A percentile compares a stretch with the other conserved stretches of the same genome.
phyloP scores from a whole-genome alignment of 164 flowering plant species.

The Warburgia ugandensis region DNA sequence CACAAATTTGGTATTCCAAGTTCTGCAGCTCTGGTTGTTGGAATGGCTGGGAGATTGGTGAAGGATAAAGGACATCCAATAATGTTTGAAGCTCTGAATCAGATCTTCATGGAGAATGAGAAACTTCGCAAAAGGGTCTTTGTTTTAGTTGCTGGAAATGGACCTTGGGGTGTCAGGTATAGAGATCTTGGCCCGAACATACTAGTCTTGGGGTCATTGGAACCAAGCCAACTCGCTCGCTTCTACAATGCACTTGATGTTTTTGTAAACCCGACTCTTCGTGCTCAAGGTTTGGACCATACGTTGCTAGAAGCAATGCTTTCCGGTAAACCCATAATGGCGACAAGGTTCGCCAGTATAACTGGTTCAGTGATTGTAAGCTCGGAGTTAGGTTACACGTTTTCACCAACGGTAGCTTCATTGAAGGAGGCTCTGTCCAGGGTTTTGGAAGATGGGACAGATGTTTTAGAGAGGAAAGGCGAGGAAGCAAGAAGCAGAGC shows the following conservation, averaged over 20 bases:
- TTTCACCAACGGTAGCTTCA: slow-evolving; percentile 49
- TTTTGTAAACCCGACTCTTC: slow-evolving; percentile 63
- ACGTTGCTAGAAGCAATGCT: slow-evolving; percentile 69
- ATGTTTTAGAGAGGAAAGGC: slow-evolving; percentile 39
- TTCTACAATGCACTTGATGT: slow-evolving; percentile 67
- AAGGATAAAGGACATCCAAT: slow-evolving; percentile 79
- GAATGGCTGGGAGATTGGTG: slow-evolving; percentile 73
- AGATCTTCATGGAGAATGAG: slow-evolving; percentile 20
- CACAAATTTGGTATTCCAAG: slow-evolving; percentile 32
- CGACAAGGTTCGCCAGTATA: slow-evolving; percentile 67
- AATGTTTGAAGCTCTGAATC: slow-evolving; percentile 63
- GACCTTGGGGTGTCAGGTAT: slow-evolving; percentile 66
- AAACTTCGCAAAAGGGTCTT: slow-evolving; percentile 16
- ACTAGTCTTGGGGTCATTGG: slow-evolving; percentile 61
- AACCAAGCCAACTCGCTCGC: slow-evolving; percentile 37
- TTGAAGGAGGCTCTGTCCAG: slow-evolving; percentile 36
- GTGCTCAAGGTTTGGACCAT: slow-evolving; percentile 79
- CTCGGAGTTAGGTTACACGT: slow-evolving; percentile 47
- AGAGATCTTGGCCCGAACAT: slow-evolving; percentile 48
- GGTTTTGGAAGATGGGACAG: slow-evolving; percentile 43
- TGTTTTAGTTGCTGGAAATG: slow-evolving; percentile 70
- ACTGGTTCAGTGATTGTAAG: slow-evolving; percentile 53
- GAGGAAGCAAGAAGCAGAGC: slow-evolving; percentile 41
- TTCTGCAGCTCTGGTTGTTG: slow-evolving; percentile 38
- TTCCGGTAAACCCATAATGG: slow-evolving; percentile 63